Conservation (phyloP, 2,329 filamentous ascomycete species). For the Fonsecaea multimorphosa region DNA sequence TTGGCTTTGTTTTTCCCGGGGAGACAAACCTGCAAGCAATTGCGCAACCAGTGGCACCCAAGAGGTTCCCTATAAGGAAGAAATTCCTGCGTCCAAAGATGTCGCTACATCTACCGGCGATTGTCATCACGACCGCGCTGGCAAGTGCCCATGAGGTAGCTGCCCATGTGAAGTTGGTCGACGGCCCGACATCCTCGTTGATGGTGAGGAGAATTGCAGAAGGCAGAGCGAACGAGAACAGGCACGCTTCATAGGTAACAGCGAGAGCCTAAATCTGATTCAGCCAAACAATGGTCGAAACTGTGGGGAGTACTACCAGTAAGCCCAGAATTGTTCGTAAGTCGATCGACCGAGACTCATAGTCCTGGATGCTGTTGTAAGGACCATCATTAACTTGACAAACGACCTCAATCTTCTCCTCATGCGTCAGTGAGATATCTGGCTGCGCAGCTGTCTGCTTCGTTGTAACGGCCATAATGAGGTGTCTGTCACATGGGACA, state of each 20-base stretch:
- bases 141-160: constrained; percentile 23
- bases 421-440: constrained; percentile 11
- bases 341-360: constrained; percentile 18
- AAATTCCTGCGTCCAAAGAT: constrained; percentile 29
- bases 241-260: constrained; percentile 23
- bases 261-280: constrained; percentile 24
- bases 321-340: constrained; percentile 17
- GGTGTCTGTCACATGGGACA: not conserved
- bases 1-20: not conserved
- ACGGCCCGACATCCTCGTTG: constrained; percentile 28
- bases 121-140: constrained; percentile 18
- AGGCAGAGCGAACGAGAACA: constrained; percentile 26
- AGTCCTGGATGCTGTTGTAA: constrained; percentile 7
- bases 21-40: constrained; percentile 13
- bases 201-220: constrained; percentile 21
- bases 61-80: constrained; percentile 20
- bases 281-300: not conserved
- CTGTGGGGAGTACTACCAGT: constrained; percentile 10
- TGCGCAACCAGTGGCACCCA: constrained; percentile 24
- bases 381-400: not conserved
- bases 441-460: constrained; percentile 3
- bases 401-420: constrained; percentile 9
- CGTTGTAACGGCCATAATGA: constrained; percentile 15
- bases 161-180: constrained; percentile 19
- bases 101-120: constrained; percentile 28